Conservation (phyloP, 2,329 filamentous ascomycete genomes). For the Xylariaceae sp. region DNA sequence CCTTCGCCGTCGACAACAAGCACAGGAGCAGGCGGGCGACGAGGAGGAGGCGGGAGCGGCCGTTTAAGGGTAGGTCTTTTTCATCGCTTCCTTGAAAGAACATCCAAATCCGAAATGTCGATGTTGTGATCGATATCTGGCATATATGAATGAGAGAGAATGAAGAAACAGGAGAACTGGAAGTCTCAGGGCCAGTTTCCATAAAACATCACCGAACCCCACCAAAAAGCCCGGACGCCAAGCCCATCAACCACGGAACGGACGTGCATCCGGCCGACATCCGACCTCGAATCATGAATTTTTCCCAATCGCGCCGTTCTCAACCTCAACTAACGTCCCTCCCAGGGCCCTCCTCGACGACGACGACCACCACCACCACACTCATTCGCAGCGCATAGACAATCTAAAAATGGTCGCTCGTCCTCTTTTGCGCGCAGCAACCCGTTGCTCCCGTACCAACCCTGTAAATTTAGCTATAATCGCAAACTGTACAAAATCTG, state of each 20-base stretch:
- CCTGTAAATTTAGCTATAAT: too few species aligned
- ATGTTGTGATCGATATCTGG: too few species aligned
- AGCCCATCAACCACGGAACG: neutral
- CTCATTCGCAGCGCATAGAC: neutral
- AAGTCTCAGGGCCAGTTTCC: too few species aligned
- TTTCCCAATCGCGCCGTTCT: slow-evolving; percentile 8
- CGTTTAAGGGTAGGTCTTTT: neutral
- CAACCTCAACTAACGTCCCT: neutral
- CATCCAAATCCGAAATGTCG: too few species aligned
- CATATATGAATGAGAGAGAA: too few species aligned
- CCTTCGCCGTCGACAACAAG: neutral
- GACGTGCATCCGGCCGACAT: slow-evolving; percentile 8
- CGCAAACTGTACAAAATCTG: too few species aligned
- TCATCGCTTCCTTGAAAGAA: too few species aligned
- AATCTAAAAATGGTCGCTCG: slow-evolving; percentile 26
- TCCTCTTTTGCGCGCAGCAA: slow-evolving; percentile 22
- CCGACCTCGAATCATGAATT: slow-evolving; percentile 11
- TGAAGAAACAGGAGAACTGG: too few species aligned
- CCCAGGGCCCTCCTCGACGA: neutral
- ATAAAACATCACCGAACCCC: slow-evolving; percentile 4
- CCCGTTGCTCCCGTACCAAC: slow-evolving; percentile 3
- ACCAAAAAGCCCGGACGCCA: neutral
- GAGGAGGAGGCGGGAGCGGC: neutral
- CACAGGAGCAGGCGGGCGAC: neutral
- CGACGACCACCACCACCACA: too few species aligned